A percentile compares a stretch with the other conserved stretches of the same genome.
Conservation (phyloP, 495 filamentous ascomycete genomes). For the Penicillium desertorum region DNA sequence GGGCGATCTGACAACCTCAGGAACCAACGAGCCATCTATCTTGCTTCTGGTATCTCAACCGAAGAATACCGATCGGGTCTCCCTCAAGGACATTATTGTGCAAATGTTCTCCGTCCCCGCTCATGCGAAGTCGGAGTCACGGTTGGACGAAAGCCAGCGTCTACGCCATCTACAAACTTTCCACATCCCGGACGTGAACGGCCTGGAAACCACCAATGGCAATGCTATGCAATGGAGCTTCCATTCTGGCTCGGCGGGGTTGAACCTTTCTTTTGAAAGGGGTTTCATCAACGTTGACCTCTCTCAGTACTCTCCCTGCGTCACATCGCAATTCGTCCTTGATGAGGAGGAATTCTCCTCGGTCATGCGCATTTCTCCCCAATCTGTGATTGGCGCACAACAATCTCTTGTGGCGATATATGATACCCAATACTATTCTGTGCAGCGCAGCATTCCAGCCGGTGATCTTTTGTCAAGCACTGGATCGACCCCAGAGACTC, state of each 20-base stretch:
- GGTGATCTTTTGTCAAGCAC: constrained; percentile 39
- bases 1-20: constrained; percentile 30
- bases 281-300: constrained; percentile 48
- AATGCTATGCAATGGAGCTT: constrained; percentile 43
- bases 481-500: constrained; percentile 23
- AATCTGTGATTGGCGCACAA: constrained; percentile 47
- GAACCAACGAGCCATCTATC: constrained; percentile 38
- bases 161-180: constrained; percentile 43
- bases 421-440: constrained; percentile 65
- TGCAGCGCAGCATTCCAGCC: constrained; percentile 56
- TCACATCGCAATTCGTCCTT: constrained; percentile 45
- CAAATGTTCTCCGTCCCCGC: constrained; percentile 47
- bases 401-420: constrained; percentile 55
- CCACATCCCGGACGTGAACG: constrained; percentile 34
- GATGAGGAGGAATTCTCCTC: constrained; percentile 44
- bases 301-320: constrained; percentile 44
- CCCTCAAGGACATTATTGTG: constrained; percentile 39
- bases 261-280: constrained; percentile 45
- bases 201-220: constrained; percentile 26
- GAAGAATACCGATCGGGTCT: constrained; percentile 28
- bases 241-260: constrained; percentile 43
- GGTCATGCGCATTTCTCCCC: constrained; percentile 46
- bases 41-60: constrained; percentile 45
- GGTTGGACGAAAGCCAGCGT: constrained; percentile 33
- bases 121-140: constrained; percentile 11